A percentile compares a stretch with the other conserved stretches of the same genome.
phyloP scores from a whole-genome alignment of 495 filamentous ascomycete species.

The Acidomyces sp. region DNA sequence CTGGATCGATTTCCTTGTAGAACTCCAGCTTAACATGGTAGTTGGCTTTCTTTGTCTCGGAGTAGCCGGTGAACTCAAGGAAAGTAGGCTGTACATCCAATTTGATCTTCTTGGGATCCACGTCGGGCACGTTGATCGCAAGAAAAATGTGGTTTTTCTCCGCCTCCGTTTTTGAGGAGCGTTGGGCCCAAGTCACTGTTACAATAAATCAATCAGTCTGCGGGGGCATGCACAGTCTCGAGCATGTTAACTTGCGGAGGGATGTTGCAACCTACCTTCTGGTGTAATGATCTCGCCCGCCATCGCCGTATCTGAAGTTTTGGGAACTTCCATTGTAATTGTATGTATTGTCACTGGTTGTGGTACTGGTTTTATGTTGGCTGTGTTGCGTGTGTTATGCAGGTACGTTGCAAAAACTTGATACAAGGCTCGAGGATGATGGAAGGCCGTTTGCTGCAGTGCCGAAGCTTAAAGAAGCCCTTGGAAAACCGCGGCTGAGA shows the following conservation, averaged over 20 bases:
- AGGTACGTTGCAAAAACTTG: too few relatives aligned
- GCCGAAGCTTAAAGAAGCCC: too few relatives aligned
- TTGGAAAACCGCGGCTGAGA: too few relatives aligned
- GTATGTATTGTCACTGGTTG: not conserved
- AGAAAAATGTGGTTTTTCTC: constrained; percentile 88
- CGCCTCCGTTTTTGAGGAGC: constrained; percentile 65
- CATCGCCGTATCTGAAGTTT: constrained; percentile 6
- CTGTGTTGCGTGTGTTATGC: too few relatives aligned
- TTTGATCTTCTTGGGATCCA: constrained; percentile 52
- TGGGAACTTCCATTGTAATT: constrained; percentile 11
- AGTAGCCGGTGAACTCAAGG: constrained; percentile 69
- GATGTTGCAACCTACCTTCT: constrained; percentile 30
- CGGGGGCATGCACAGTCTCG: too few relatives aligned
- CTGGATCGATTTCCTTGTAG: constrained; percentile 79
- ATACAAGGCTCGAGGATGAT: not conserved
- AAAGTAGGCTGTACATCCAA: constrained; percentile 65
- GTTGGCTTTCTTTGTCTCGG: constrained; percentile 62
- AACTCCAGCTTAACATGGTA: constrained; percentile 83
- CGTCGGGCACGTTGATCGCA: constrained; percentile 74
- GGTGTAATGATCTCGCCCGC: constrained; percentile 23
- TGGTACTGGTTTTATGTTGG: too few relatives aligned
- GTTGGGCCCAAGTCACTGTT: constrained; percentile 92
- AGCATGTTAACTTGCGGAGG: too few relatives aligned
- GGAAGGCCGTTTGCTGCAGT: too few relatives aligned
- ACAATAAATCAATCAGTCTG: too few relatives aligned